A percentile compares a stretch with the other conserved stretches of the same genome.
Conservation (phyloP, 805 yeast genomes). For the Isabelozyma rhagii region DNA sequence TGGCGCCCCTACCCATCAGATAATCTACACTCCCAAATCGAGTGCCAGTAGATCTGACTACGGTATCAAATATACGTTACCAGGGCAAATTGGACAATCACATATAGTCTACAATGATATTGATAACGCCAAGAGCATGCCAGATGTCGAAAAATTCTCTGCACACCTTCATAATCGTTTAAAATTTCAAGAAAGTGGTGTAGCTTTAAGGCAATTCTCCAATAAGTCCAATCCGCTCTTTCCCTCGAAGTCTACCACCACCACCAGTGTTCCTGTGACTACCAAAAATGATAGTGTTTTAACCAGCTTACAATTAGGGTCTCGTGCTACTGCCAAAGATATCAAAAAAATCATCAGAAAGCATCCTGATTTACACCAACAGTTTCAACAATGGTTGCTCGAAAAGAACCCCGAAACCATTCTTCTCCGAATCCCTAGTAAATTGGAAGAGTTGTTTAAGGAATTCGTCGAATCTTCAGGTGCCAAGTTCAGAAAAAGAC, state of each 20-base stretch:
- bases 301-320: slow-evolving; percentile 29
- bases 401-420: slow-evolving; percentile 43
- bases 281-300: slow-evolving; percentile 23
- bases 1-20: slow-evolving; percentile 63
- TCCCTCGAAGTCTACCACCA: slow-evolving; percentile 24
- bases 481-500: slow-evolving; percentile 17
- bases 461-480: slow-evolving; percentile 25
- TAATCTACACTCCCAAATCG: slow-evolving; percentile 65
- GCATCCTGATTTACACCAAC: slow-evolving; percentile 46
- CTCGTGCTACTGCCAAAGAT: slow-evolving; percentile 22
- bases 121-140: slow-evolving; percentile 64
- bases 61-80: slow-evolving; percentile 73
- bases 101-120: slow-evolving; percentile 62
- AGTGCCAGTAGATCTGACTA: slow-evolving; percentile 65
- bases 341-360: slow-evolving; percentile 32
- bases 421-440: slow-evolving; percentile 20
- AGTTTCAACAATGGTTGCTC: slow-evolving; percentile 55
- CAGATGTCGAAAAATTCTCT: slow-evolving; percentile 65
- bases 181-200: slow-evolving; percentile 67
- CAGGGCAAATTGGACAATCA: slow-evolving; percentile 55
- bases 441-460: slow-evolving; percentile 26
- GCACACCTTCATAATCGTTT: slow-evolving; percentile 58
- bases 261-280: slow-evolving; percentile 10
- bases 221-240: slow-evolving; percentile 41
- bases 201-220: slow-evolving; percentile 40